These are phyloP conservation scores for Penicillium sp. DNA, from an alignment of 2,329 filamentous ascomycete species.

Conservation along the genomic window DNA sequence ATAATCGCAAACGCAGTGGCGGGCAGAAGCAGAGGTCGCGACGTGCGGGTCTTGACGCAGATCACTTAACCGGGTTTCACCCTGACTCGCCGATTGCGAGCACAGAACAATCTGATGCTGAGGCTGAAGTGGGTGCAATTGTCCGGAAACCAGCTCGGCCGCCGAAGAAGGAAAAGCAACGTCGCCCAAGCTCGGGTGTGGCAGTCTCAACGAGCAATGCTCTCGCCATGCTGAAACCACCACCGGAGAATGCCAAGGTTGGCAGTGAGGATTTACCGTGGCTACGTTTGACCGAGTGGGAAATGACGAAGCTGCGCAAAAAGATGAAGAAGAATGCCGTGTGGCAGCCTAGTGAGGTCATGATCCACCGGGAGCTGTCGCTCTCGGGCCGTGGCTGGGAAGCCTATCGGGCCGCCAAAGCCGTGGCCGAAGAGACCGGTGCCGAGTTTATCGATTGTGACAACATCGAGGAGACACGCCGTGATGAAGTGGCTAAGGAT, in stretches of 20 bases:
- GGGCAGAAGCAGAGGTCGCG: conserved; percentile 39
- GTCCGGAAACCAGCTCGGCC: conserved; percentile 17
- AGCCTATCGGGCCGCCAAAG: conserved; percentile 50
- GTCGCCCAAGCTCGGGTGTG: conserved; percentile 23
- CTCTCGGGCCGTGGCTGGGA: conserved; percentile 56
- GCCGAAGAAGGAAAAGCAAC: conserved; percentile 46
- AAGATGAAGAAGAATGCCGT: conserved; percentile 69
- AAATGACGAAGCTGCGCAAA: conserved; percentile 65
- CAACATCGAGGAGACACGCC: conserved; percentile 41
- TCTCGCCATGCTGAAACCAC: conserved; percentile 57
- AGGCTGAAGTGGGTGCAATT: conserved; percentile 25
- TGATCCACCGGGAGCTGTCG: conserved; percentile 64
- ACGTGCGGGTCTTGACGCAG: conserved; percentile 35
- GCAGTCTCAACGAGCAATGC: conserved; percentile 59
- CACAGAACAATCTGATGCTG: conserved; percentile 47
- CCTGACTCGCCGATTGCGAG: conserved; percentile 48
- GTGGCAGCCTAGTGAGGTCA: conserved; percentile 66
- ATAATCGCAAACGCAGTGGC: conserved; percentile 25
- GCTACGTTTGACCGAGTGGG: conserved; percentile 64
- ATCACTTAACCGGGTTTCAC: conserved; percentile 39
- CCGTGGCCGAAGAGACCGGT: conserved; percentile 51
- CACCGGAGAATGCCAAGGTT: conserved; percentile 57
- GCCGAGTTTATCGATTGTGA: conserved; percentile 59
- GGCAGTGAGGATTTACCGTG: conserved; percentile 62
- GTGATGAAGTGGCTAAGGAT: conserved; percentile 42